Evolutionary conservation across 768 basidiomycete species (phyloP), one percentile per base, ranked within the genome.

Genomic region (Xerocomellus dryophilus): DNA sequence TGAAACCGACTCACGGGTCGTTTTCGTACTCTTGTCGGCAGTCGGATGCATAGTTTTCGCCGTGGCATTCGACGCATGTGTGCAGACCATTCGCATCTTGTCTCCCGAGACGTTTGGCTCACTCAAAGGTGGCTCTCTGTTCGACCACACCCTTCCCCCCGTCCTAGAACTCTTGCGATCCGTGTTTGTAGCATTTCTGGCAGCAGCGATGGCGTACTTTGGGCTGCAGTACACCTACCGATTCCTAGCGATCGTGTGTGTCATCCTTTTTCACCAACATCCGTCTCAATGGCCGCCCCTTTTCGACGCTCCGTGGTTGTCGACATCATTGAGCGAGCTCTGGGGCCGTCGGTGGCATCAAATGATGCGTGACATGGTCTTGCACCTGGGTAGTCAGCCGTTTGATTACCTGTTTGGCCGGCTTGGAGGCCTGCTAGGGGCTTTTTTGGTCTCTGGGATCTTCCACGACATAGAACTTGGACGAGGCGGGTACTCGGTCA

Each of bases 281-380:
- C 77, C 78, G 0, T 70, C 70, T 2, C 74, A 81, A 47, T 87
- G 84, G 83, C 86, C 85, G 0, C 85, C 83, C 0, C 51, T 82
- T 4, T 86, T 86, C 67, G 67, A 79, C 47, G 39, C 70, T 8
- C 87, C 86, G 2, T 88, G 80, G 78, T 46, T 62, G n/a, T 66
- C 81, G 9, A 80, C 79, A 3, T 86, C 84, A 10, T 61, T 88
- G 44, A 71, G 73, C 41, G 78, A 86, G 6, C 80, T 85, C 47
- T 89, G 87, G 87, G 73, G 78, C 0, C 66, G 57, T 43, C 73
- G 81, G 25, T 88, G 86, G 86, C 87, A 89, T 61, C 85, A 86
- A 53, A 52, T 82, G 15, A 82, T 87, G 65, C 77, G 85, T 5
- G 75, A 82, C 45, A 62, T 73, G 31, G 82, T 88, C 55, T 64